A percentile compares a stretch with the other conserved stretches of the same genome.
phyloP scores from a whole-genome alignment of 176 grass and related monocot genomes.

The Ampelocalamus luodianensis region DNA sequence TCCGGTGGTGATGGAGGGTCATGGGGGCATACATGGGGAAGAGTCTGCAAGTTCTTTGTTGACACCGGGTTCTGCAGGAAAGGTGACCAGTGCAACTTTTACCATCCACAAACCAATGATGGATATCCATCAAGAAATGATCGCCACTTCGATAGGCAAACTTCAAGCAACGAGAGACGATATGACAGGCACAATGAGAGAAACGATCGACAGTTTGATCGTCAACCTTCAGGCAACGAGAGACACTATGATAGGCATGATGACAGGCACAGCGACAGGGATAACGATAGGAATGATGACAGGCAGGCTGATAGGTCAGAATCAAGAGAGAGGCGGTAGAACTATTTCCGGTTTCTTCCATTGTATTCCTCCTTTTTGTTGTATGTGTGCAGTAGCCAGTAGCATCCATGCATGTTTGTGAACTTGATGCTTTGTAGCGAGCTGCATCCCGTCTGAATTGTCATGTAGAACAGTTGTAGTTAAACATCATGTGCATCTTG shows the following conservation, averaged over 20 bases:
- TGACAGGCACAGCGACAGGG: conserved; percentile 25
- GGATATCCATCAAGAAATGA: conserved; percentile 38
- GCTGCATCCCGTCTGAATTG: conserved; percentile 26
- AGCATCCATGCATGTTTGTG: conserved; percentile 37
- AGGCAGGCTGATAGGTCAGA: conserved; percentile 47
- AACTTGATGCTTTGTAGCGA: conserved; percentile 31
- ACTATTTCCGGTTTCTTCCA: conserved; percentile 3
- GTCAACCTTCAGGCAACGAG: conserved; percentile 47
- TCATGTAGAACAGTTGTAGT: conserved; percentile 48
- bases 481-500: conserved; percentile 43
- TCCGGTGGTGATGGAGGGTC: conserved; percentile 55
- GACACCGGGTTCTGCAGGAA: conserved; percentile 51
- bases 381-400: conserved; percentile 53
- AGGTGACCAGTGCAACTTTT: conserved; percentile 43
- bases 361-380: conserved; percentile 48
- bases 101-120: conserved; percentile 40
- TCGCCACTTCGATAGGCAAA: conserved; percentile 42
- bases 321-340: conserved; percentile 52
- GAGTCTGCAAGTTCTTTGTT: conserved; percentile 41
- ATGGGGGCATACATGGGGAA: conserved; percentile 13
- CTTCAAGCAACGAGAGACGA: conserved; percentile 34
- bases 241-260: conserved; percentile 43
- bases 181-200: conserved; percentile 43
- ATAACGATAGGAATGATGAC: conserved; percentile 11
- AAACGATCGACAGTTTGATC: conserved; percentile 48